Evolutionary conservation across 2,329 filamentous ascomycete species (phyloP), one percentile per base, ranked within the genome.

Genomic region (Xylaria sp.): DNA sequence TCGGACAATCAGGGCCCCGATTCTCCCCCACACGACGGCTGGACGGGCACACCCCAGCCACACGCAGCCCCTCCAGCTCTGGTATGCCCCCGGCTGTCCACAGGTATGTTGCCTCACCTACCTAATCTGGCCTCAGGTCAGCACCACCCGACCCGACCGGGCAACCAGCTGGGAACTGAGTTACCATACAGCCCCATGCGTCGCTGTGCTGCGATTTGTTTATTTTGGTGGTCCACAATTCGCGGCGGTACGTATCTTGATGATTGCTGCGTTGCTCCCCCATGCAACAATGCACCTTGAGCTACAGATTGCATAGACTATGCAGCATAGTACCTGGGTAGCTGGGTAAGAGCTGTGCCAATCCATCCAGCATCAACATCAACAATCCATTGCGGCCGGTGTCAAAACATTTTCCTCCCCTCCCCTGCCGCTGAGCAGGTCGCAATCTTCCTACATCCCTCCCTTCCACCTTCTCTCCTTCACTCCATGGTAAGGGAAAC

Each of bases 141-240:
- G 16, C 20, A 4, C 24, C 41, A 42, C 26, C 38, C 21, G 20
- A 6, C 20, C 16, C 17, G 9, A 17, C 17, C 11, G 40, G 39
- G 54, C 57, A 57, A 60, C 51, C 24, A 39, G 44, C 39, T 47
- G 54, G 29, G 55, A 54, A 56, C 52, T 53, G 40, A 18, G 52
- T 52, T 52, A 57, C 44, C 54, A 52, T 49, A 53, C 13, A 40
- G 3, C 17, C 22, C 20, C 17, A 26, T 48, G 44, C 48, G 39
- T 46, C 45, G 39, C 38, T 43, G 54, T 52, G n/a, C n/a, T n/a
- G 42, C 56, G 55, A 50, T 59, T 56, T 60, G 58, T 61, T 61
- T 61, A 50, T 61, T 61, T 61, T 61, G 58, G 59, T 61, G 56
- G 38, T 7, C 58, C 58, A 59, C 55, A 52, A 38, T 37, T 58